A percentile compares a stretch with the other conserved stretches of the same genome.
These are phyloP conservation scores for Leptographium flavum DNA, from an alignment of 2,329 filamentous ascomycete species.

Conservation along the genomic window DNA sequence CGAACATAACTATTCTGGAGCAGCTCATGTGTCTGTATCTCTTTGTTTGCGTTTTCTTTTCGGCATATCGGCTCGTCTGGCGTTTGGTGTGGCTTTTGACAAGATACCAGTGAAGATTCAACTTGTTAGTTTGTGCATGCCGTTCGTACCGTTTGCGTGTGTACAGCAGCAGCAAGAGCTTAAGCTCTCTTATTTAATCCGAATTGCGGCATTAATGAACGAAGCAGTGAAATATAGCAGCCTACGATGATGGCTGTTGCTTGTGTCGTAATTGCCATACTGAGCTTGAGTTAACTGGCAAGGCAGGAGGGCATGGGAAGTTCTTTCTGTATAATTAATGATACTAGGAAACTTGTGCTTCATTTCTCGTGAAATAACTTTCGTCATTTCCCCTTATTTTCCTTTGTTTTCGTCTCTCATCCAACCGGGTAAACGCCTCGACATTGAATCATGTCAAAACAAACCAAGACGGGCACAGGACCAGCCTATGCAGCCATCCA, in stretches of 20 bases:
- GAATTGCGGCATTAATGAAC: too few relatives aligned
- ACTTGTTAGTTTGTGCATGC: neutral
- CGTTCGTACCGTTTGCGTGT: neutral
- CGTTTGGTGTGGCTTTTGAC: neutral
- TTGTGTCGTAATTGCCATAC: too few relatives aligned
- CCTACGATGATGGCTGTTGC: neutral
- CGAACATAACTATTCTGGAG: conserved; percentile 15
- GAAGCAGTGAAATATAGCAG: too few relatives aligned
- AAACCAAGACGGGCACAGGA: neutral
- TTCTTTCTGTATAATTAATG: neutral
- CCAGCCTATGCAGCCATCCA: neutral
- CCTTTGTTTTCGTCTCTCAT: neutral
- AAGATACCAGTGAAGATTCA: neutral
- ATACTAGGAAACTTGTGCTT: neutral
- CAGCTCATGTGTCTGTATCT: neutral
- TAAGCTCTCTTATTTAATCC: too few relatives aligned
- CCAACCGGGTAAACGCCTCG: neutral
- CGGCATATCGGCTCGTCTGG: neutral
- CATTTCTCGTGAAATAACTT: neutral
- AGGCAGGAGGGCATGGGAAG: too few relatives aligned
- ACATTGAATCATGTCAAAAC: neutral
- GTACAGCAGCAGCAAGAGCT: too few relatives aligned
- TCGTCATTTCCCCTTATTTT: neutral
- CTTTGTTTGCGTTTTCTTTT: neutral
- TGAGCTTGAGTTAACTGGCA: neutral